Percentiles rank a stretch among this genome's conserved stretches.
phyloP scores from a whole-genome alignment of 129 eudicot genomes.

The Arctium lappa region DNA sequence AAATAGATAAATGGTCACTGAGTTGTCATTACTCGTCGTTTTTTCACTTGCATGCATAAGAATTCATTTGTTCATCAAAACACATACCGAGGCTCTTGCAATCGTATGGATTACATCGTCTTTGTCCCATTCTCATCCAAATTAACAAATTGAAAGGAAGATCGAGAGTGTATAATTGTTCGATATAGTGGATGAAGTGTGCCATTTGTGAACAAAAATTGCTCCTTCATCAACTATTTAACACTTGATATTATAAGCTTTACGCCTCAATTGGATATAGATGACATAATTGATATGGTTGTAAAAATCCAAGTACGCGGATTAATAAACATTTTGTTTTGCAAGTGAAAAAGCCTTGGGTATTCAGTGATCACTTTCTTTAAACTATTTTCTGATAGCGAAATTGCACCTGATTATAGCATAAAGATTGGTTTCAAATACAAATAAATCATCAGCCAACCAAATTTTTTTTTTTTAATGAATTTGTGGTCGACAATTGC shows the following conservation, averaged over 20 bases:
- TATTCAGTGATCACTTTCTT: neutral
- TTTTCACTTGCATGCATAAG: neutral
- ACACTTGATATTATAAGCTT: too few species aligned
- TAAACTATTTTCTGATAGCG: neutral
- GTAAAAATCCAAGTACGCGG: too few species aligned
- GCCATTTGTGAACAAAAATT: too few species aligned
- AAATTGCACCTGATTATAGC: neutral
- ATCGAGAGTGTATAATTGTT: neutral
- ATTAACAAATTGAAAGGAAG: too few species aligned
- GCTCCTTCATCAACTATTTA: too few species aligned
- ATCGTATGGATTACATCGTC: neutral
- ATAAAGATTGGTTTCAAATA: neutral
- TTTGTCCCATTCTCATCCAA: neutral
- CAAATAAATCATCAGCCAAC: neutral
- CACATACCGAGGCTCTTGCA: neutral
- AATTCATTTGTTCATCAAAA: too few species aligned
- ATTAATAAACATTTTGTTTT: neutral
- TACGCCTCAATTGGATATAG: too few species aligned
- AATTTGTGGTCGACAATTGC: slow-evolving; percentile 24
- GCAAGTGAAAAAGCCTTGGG: neutral
- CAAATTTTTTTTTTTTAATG: neutral
- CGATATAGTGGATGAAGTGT: too few species aligned
- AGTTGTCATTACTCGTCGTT: neutral
- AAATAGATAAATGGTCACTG: neutral
- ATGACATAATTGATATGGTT: too few species aligned